Conservation (phyloP, 768 basidiomycete species). For the Boletales sp. region DNA sequence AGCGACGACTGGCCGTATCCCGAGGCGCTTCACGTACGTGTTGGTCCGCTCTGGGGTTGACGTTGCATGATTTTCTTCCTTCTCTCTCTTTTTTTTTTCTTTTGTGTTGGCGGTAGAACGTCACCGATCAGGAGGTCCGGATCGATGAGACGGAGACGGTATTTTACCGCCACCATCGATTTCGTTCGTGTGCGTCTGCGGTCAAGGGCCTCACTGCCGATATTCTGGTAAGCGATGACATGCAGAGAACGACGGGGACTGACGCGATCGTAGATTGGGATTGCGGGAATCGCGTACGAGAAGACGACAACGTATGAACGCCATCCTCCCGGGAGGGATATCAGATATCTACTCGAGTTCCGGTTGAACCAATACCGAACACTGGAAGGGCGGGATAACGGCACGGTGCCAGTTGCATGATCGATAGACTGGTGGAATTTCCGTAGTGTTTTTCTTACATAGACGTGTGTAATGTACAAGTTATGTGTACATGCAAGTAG, state of each 20-base stretch:
- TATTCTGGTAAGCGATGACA: slow-evolving; percentile 57
- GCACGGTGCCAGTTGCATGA: slow-evolving; percentile 1
- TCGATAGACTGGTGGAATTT: not conserved
- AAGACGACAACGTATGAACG: slow-evolving; percentile 48
- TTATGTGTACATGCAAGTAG: not conserved
- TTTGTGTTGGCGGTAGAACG: slow-evolving; percentile 40
- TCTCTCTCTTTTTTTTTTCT: not conserved
- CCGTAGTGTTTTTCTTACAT: not conserved
- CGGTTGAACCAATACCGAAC: slow-evolving; percentile 23
- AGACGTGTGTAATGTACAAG: not conserved
- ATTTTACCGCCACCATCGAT: slow-evolving; percentile 79
- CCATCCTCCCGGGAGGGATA: slow-evolving; percentile 52
- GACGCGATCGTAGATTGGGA: slow-evolving; percentile 28
- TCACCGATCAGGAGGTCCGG: slow-evolving; percentile 42
- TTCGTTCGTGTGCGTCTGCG: slow-evolving; percentile 73
- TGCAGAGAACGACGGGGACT: not conserved
- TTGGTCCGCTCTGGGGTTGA: not conserved
- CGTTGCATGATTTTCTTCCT: not conserved
- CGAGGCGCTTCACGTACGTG: slow-evolving; percentile 65
- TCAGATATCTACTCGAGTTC: slow-evolving; percentile 25
- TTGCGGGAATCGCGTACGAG: slow-evolving; percentile 63
- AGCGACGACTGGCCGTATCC: slow-evolving; percentile 79
- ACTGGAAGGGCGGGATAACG: slow-evolving; percentile 3
- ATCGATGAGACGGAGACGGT: slow-evolving; percentile 47
- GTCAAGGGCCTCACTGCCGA: slow-evolving; percentile 84